Evolutionary conservation across 2,329 filamentous ascomycete species (phyloP).

Genomic region (Fonsecaea multimorphosa): DNA sequence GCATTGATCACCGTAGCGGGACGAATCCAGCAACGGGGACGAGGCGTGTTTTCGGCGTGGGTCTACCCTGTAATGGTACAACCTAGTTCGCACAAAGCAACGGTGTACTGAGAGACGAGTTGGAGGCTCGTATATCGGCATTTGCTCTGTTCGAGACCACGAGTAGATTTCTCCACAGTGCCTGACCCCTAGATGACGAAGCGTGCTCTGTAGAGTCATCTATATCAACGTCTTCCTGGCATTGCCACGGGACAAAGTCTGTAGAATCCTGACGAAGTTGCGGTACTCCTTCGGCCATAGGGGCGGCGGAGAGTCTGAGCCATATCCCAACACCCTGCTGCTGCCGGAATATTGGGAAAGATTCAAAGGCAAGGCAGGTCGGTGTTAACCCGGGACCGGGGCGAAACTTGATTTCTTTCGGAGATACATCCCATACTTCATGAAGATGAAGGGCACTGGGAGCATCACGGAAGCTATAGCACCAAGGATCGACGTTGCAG

Average conservation of each 20-base stretch:
- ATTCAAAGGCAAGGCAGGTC: neutral
- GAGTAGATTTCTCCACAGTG: neutral
- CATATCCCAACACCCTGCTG: neutral
- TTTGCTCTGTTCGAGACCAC: neutral
- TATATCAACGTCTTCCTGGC: neutral
- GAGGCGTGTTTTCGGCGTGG: too few species aligned
- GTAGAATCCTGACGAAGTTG: neutral
- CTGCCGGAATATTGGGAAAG: neutral
- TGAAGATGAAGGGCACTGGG: constrained; percentile 55
- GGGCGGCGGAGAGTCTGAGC: neutral
- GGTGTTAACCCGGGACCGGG: constrained; percentile 36
- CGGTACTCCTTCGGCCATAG: neutral
- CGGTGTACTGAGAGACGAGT: neutral
- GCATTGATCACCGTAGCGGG: too few species aligned
- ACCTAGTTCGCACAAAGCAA: too few species aligned
- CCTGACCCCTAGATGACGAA: neutral
- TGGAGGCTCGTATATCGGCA: neutral
- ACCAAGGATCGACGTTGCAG: constrained; percentile 51
- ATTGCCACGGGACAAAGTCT: neutral
- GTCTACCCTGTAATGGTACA: too few species aligned
- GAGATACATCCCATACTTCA: constrained; percentile 50
- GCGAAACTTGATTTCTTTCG: constrained; percentile 55
- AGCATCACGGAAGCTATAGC: constrained; percentile 49
- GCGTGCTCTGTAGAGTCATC: neutral
- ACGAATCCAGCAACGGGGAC: too few species aligned